phyloP scores from a whole-genome alignment of 1,139 yeast species.

The Lodderomyces jiufengensis region DNA sequence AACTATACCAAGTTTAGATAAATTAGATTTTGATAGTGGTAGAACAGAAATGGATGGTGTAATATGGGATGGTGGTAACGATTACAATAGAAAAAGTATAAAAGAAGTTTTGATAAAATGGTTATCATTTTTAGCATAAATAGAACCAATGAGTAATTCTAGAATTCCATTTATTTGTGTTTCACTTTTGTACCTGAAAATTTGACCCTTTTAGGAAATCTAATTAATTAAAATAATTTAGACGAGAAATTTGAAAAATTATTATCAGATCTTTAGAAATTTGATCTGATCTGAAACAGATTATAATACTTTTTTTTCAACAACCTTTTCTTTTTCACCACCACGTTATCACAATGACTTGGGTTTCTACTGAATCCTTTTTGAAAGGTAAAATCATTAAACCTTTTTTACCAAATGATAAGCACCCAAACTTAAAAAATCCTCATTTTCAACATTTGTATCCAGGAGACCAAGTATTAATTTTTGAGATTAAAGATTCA shows the following conservation, averaged over 20 bases:
- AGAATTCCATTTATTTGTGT: too few relatives aligned
- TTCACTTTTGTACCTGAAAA: neutral
- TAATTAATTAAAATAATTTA: neutral
- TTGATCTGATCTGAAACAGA: too few relatives aligned
- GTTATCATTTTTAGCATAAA: conserved; percentile 34
- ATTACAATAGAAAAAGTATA: conserved; percentile 33
- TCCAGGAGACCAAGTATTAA: conserved; percentile 78
- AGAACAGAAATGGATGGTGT: conserved; percentile 69
- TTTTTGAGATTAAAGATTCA: conserved; percentile 63
- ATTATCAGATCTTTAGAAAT: too few relatives aligned
- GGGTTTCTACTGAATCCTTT: conserved; percentile 39
- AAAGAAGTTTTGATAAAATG: conserved; percentile 37
- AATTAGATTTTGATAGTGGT: conserved; percentile 74
- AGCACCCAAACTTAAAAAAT: conserved; percentile 39
- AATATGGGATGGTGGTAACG: conserved; percentile 65
- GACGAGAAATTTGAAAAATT: too few relatives aligned
- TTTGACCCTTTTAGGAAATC: conserved; percentile 1
- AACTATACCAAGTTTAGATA: conserved; percentile 56
- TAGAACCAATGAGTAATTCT: too few relatives aligned
- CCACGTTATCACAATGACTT: conserved; percentile 20
- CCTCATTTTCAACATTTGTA: conserved; percentile 52
- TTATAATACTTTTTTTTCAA: neutral
- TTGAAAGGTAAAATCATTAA: conserved; percentile 51
- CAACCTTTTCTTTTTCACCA: neutral
- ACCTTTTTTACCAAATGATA: conserved; percentile 61